Percentiles rank a stretch among this genome's conserved stretches.
These are phyloP conservation scores for Pseudovirgaria hyperparasitica DNA, from an alignment of 2,329 filamentous ascomycete genomes.

Conservation along the genomic window DNA sequence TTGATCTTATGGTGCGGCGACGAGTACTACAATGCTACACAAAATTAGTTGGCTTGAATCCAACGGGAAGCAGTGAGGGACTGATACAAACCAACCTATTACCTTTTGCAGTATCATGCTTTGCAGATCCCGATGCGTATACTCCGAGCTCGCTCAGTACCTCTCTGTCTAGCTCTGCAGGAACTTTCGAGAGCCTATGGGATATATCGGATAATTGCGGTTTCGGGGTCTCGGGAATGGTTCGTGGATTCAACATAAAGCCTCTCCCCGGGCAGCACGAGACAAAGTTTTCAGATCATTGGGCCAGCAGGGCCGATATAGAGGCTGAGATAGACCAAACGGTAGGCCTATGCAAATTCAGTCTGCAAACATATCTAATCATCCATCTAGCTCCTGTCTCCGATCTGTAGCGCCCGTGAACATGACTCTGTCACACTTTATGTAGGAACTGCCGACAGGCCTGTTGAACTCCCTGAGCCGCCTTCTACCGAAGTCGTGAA, in stretches of 20 bases:
- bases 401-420: slow-evolving; percentile 72
- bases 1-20: slow-evolving; percentile 85
- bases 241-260: slow-evolving; percentile 62
- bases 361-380: slow-evolving; percentile 4
- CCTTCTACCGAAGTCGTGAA: slow-evolving; percentile 90
- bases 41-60: slow-evolving; percentile 78
- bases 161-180: slow-evolving; percentile 81
- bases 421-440: slow-evolving; percentile 82
- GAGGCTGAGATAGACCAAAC: slow-evolving; percentile 52
- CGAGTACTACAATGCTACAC: slow-evolving; percentile 92
- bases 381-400: slow-evolving; percentile 31
- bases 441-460: slow-evolving; percentile 38
- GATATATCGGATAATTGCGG: slow-evolving; percentile 89
- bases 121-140: slow-evolving; percentile 86
- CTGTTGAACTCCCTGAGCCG: slow-evolving; percentile 52
- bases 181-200: slow-evolving; percentile 88
- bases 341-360: slow-evolving; percentile 10
- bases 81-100: slow-evolving; percentile 84
- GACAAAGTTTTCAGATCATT: slow-evolving; percentile 32
- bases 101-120: slow-evolving; percentile 77
- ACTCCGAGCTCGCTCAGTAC: slow-evolving; percentile 73
- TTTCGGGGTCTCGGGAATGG: slow-evolving; percentile 81
- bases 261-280: slow-evolving; percentile 50
- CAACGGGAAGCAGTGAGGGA: slow-evolving; percentile 71
- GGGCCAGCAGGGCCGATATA: slow-evolving; percentile 42